These are phyloP conservation scores for Fusarium avenaceum DNA, from an alignment of 2,329 filamentous ascomycete species.

Conservation along the genomic window DNA sequence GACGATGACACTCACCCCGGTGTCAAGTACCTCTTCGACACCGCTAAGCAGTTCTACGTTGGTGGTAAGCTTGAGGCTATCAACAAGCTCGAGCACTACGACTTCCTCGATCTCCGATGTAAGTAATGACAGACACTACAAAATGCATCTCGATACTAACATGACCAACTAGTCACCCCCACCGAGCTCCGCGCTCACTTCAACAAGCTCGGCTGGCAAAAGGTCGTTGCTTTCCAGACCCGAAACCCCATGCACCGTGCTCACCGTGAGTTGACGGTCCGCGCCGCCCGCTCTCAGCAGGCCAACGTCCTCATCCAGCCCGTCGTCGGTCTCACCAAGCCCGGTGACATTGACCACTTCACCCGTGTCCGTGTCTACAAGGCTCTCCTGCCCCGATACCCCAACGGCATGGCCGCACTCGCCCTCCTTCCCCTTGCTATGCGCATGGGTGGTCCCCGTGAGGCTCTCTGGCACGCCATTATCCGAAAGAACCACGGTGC, in stretches of 20 bases:
- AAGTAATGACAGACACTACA: conserved; percentile 54
- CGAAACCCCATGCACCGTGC: conserved; percentile 99
- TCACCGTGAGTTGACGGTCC: conserved; percentile 97
- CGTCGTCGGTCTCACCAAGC: conserved; percentile 98
- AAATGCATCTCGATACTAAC: conserved; percentile 25
- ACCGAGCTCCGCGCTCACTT: conserved; percentile 96
- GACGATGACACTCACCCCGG: conserved; percentile 92
- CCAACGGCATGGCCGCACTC: conserved; percentile 98
- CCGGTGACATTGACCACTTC: conserved; percentile 99
- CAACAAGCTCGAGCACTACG: conserved; percentile 96
- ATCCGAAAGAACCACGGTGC: conserved; percentile 99
- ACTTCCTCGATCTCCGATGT: conserved; percentile 97
- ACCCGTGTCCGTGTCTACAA: conserved; percentile 99
- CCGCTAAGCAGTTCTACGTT: conserved; percentile 88
- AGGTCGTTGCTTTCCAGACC: conserved; percentile 99
- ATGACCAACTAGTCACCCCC: conserved; percentile 77
- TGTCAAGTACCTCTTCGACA: conserved; percentile 87
- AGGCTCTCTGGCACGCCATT: conserved; percentile 99
- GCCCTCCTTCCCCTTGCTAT: conserved; percentile 96
- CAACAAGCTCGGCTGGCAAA: conserved; percentile 98
- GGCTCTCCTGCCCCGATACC: conserved; percentile 94
- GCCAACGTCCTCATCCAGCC: conserved; percentile 99
- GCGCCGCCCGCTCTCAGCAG: conserved; percentile 93
- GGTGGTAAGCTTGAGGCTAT: conserved; percentile 97
- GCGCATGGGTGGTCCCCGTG: conserved; percentile 98